Percentiles rank a stretch among this genome's conserved stretches.
Evolutionary conservation across 768 basidiomycete species (phyloP).

Genomic region (Russula dissimulans): DNA sequence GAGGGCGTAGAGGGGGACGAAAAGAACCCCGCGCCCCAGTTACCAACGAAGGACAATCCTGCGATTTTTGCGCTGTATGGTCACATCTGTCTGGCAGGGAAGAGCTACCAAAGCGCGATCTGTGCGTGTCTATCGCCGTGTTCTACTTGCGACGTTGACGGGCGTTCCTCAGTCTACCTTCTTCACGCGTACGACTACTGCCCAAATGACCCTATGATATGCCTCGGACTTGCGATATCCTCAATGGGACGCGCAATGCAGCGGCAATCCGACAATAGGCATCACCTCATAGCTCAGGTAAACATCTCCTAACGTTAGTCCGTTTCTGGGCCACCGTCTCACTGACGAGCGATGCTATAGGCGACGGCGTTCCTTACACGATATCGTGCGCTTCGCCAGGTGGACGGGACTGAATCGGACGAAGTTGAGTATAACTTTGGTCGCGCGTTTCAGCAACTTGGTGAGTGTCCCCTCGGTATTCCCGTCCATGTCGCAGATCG

Average conservation of each 20-base stretch:
- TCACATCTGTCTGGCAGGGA: constrained; percentile 71
- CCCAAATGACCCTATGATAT: constrained; percentile 77
- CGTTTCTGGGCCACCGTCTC: neutral
- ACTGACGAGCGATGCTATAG: constrained; percentile 29
- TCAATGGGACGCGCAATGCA: constrained; percentile 90
- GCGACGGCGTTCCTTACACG: constrained; percentile 76
- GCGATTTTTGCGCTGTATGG: constrained; percentile 69
- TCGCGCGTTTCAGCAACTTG: constrained; percentile 86
- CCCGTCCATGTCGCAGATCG: neutral
- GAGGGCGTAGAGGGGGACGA: constrained; percentile 20
- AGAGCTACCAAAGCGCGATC: constrained; percentile 84
- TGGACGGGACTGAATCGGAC: constrained; percentile 35
- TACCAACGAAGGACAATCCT: constrained; percentile 67
- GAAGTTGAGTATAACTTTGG: constrained; percentile 95
- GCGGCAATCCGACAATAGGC: constrained; percentile 87
- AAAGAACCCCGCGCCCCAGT: constrained; percentile 26
- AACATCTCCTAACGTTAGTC: neutral
- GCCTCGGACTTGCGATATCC: constrained; percentile 71
- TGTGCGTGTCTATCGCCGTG: constrained; percentile 45
- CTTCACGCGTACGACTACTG: constrained; percentile 82
- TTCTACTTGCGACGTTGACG: neutral
- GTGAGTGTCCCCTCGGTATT: constrained; percentile 30
- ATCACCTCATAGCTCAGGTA: constrained; percentile 77
- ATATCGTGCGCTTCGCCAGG: constrained; percentile 60
- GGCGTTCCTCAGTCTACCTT: constrained; percentile 60